Evolutionary conservation across 2,329 filamentous ascomycete species (phyloP).

Genomic region (Pyrenochaeta sp.): DNA sequence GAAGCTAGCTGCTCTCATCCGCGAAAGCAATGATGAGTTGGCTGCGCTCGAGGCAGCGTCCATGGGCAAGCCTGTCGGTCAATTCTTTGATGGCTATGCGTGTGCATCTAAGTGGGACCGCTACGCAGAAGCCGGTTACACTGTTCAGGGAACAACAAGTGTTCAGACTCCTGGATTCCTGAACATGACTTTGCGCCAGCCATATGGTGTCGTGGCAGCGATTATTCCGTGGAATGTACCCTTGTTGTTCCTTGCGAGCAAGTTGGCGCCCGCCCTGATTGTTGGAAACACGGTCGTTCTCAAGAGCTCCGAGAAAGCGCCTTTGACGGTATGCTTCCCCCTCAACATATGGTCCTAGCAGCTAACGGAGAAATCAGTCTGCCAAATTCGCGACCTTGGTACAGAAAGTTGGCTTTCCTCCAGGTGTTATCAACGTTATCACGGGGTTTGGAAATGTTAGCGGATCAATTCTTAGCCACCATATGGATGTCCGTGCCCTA

Average conservation of each 20-base stretch:
- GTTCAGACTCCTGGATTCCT: slow-evolving; percentile 41
- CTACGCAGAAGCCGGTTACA: slow-evolving; percentile 77
- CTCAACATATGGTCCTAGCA: slow-evolving; percentile 48
- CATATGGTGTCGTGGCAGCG: slow-evolving; percentile 78
- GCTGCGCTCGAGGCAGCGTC: slow-evolving; percentile 83
- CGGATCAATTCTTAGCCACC: slow-evolving; percentile 78
- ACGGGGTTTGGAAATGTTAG: slow-evolving; percentile 81
- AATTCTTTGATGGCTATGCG: slow-evolving; percentile 79
- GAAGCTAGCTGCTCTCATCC: slow-evolving; percentile 77
- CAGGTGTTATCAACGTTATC: slow-evolving; percentile 81
- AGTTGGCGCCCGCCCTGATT: slow-evolving; percentile 41
- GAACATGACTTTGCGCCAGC: slow-evolving; percentile 79
- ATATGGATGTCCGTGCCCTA: slow-evolving; percentile 81
- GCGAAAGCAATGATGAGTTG: slow-evolving; percentile 81
- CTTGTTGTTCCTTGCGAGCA: slow-evolving; percentile 34
- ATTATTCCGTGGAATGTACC: slow-evolving; percentile 70
- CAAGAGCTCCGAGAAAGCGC: slow-evolving; percentile 54
- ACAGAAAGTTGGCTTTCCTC: slow-evolving; percentile 79
- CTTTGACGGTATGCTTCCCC: slow-evolving; percentile 72
- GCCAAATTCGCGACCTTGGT: slow-evolving; percentile 83
- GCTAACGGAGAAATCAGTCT: slow-evolving; percentile 70
- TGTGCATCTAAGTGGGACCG: slow-evolving; percentile 81
- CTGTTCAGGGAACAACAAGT: slow-evolving; percentile 82
- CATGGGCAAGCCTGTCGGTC: slow-evolving; percentile 84
- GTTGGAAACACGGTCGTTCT: slow-evolving; percentile 44